Conservation (phyloP, 179 eudicot species). For the Gypsophila paniculata region DNA sequence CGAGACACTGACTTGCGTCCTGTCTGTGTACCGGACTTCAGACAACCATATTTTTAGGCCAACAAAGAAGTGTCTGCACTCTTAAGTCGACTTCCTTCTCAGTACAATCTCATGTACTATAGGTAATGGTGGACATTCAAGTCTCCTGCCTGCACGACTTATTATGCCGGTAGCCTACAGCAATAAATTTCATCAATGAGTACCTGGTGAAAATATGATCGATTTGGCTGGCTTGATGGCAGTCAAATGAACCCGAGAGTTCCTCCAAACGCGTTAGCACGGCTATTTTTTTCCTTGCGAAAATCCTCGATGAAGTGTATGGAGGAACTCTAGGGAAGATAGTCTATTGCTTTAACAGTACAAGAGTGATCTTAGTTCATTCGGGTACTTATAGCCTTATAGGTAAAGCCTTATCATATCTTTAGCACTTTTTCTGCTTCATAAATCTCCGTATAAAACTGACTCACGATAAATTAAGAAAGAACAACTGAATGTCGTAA, state of each 20-base stretch:
- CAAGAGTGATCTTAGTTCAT: background rate
- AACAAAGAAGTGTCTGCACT: background rate
- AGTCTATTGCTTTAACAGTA: background rate
- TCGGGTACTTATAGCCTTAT: constrained; percentile 4
- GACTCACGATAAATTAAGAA: too few relatives aligned
- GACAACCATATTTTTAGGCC: background rate
- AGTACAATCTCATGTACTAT: background rate
- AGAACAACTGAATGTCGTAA: too few relatives aligned
- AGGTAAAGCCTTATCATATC: too few relatives aligned
- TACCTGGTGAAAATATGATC: background rate
- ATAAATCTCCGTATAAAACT: too few relatives aligned
- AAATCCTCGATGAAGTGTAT: constrained; percentile 31
- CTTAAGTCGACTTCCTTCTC: background rate
- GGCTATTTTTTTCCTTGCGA: background rate
- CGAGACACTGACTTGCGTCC: background rate
- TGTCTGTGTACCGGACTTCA: background rate
- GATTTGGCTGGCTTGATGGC: background rate
- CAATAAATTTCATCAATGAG: background rate
- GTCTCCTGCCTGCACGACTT: background rate
- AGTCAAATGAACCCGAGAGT: constrained; percentile 28
- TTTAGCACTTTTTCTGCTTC: too few relatives aligned
- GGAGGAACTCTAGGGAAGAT: constrained; percentile 33
- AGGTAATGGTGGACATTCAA: background rate
- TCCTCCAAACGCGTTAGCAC: constrained; percentile 37
- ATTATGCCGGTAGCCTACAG: background rate